Evolutionary conservation across 1,284 basidiomycete genomes (phyloP).

Genomic region (Crucibulum cyathiforme): DNA sequence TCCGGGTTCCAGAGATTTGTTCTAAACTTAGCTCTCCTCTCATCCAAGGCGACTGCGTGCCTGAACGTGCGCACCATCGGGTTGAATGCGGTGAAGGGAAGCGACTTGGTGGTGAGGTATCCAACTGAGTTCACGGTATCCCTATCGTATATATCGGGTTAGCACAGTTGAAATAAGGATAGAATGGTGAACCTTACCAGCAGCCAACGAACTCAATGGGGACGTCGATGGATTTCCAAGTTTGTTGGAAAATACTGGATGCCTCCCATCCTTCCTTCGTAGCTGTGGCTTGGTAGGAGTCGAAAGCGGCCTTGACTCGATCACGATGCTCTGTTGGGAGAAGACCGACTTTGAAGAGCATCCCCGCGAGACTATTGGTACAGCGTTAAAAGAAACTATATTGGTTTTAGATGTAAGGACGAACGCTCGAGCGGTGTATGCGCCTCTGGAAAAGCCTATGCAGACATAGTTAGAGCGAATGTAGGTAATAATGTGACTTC

Average conservation of each 20-base stretch:
- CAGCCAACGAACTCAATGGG: conserved; percentile 59
- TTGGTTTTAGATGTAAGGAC: neutral
- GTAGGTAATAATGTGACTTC: neutral
- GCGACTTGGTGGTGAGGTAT: conserved; percentile 48
- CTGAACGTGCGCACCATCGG: conserved; percentile 58
- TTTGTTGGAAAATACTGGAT: conserved; percentile 61
- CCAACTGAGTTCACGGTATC: conserved; percentile 66
- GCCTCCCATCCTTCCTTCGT: conserved; percentile 52
- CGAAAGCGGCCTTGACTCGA: conserved; percentile 58
- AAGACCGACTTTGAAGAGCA: conserved; percentile 51
- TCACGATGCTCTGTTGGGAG: conserved; percentile 47
- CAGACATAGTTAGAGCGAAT: neutral
- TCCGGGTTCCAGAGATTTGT: conserved; percentile 49
- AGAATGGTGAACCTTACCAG: conserved; percentile 44
- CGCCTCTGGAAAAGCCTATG: conserved; percentile 59
- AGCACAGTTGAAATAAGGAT: neutral
- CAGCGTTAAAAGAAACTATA: conserved; percentile 5
- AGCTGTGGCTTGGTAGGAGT: conserved; percentile 52
- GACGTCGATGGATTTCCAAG: conserved; percentile 56
- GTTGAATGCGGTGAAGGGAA: conserved; percentile 62
- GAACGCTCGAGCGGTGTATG: conserved; percentile 55
- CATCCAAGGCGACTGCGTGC: conserved; percentile 60
- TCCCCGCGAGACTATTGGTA: conserved; percentile 56
- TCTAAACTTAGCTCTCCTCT: conserved; percentile 58
- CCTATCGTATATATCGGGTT: conserved; percentile 34